These are phyloP conservation scores for Gentiana dahurica DNA, from an alignment of 257 asterid species.

Conservation along the genomic window DNA sequence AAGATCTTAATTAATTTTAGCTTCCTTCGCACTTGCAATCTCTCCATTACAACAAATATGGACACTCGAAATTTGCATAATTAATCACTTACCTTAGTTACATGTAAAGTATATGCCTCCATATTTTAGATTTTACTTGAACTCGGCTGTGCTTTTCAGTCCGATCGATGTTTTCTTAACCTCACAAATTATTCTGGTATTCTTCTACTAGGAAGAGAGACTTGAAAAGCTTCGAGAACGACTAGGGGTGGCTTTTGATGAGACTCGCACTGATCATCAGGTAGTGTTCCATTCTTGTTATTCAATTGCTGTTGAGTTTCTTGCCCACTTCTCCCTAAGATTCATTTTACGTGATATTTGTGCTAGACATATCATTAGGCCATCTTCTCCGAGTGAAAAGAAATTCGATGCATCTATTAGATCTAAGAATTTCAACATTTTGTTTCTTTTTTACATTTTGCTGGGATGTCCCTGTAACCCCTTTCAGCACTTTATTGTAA, in stretches of 20 bases:
- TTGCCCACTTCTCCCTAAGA: too few relatives aligned
- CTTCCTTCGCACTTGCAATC: background rate
- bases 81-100: too few relatives aligned
- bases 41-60: background rate
- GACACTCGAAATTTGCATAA: too few relatives aligned
- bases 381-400: too few relatives aligned
- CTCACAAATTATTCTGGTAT: slow-evolving; percentile 3
- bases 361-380: too few relatives aligned
- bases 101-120: too few relatives aligned
- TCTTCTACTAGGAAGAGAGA: slow-evolving; percentile 58
- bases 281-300: slow-evolving; percentile 32
- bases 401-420: too few relatives aligned
- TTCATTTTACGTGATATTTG: too few relatives aligned
- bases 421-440: too few relatives aligned
- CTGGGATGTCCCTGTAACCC: background rate
- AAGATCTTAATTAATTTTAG: background rate
- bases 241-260: slow-evolving; percentile 73
- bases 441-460: background rate
- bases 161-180: background rate
- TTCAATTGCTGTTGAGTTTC: too few relatives aligned
- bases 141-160: too few relatives aligned
- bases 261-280: slow-evolving; percentile 59
- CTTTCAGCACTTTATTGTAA: background rate
- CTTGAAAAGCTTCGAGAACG: slow-evolving; percentile 68
- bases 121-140: too few relatives aligned